Percentiles rank a stretch among this genome's conserved stretches.
These are phyloP conservation scores for Phyllosticta ampelicida DNA, from an alignment of 2,329 filamentous ascomycete genomes.

Conservation along the genomic window DNA sequence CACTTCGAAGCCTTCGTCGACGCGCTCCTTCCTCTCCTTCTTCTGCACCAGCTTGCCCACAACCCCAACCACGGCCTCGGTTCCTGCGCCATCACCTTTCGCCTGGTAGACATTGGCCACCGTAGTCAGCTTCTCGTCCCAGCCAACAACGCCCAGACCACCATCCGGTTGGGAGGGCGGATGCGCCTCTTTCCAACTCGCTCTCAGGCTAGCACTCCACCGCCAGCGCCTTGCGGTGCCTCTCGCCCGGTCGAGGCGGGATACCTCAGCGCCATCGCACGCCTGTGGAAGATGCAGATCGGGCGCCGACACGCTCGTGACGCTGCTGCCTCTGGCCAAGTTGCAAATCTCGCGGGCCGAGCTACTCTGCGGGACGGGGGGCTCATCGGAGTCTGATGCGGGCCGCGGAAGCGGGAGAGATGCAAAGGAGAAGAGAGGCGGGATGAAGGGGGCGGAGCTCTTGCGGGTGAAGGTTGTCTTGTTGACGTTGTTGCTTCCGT, in stretches of 20 bases:
- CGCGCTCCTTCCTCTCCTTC: slow-evolving; percentile 15
- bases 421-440: not conserved
- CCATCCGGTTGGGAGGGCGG: not conserved
- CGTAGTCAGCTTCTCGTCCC: slow-evolving; percentile 8
- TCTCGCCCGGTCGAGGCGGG: not conserved
- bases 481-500: not conserved
- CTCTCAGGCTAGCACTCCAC: not conserved
- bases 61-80: too few species aligned
- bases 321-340: not conserved
- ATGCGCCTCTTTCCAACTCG: not conserved
- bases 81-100: too few species aligned
- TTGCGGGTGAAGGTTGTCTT: not conserved
- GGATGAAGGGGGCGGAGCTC: not conserved
- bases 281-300: not conserved
- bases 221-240: not conserved
- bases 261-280: not conserved
- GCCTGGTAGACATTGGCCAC: not conserved
- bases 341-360: not conserved
- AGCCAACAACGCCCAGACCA: not conserved
- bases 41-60: too few species aligned
- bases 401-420: not conserved
- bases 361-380: not conserved
- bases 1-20: slow-evolving; percentile 13
- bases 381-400: not conserved
- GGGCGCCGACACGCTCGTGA: not conserved